phyloP scores from a whole-genome alignment of 257 asterid genomes.

The Apocynum venetum region DNA sequence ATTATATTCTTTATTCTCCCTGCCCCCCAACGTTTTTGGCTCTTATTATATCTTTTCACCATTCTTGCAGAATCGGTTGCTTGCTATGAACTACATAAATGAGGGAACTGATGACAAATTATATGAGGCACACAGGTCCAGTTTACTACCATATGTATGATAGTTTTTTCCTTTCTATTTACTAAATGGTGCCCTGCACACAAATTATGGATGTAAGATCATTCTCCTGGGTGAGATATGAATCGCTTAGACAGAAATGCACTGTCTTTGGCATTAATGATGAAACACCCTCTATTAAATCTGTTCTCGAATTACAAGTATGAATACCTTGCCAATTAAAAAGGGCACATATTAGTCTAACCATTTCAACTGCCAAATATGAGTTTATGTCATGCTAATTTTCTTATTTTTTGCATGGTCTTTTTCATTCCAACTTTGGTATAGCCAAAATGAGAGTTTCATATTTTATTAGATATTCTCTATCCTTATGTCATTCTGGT shows the following conservation, averaged over 20 bases:
- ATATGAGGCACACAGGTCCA: conserved; percentile 92
- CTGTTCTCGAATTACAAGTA: neutral
- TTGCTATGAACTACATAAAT: conserved; percentile 97
- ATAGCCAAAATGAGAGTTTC: neutral
- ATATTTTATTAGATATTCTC: neutral
- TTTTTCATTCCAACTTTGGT: neutral
- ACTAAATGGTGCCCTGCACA: neutral
- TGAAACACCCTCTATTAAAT: neutral
- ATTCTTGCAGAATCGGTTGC: conserved; percentile 86
- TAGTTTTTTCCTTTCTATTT: conserved; percentile 1
- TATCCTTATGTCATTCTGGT: neutral
- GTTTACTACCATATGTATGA: conserved; percentile 19
- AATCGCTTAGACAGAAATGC: neutral
- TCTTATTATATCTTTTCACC: conserved; percentile 4
- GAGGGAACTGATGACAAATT: conserved; percentile 82
- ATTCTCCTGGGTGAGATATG: neutral
- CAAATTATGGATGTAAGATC: neutral
- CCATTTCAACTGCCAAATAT: neutral
- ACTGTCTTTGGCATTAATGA: neutral
- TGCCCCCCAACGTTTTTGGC: neutral
- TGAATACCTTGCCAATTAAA: neutral
- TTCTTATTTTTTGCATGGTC: neutral
- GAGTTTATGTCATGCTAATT: neutral
- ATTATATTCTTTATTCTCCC: neutral
- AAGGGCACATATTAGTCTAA: neutral